phyloP scores from a whole-genome alignment of 306 rosid genomes.

The Lathyrus tuberosus region DNA sequence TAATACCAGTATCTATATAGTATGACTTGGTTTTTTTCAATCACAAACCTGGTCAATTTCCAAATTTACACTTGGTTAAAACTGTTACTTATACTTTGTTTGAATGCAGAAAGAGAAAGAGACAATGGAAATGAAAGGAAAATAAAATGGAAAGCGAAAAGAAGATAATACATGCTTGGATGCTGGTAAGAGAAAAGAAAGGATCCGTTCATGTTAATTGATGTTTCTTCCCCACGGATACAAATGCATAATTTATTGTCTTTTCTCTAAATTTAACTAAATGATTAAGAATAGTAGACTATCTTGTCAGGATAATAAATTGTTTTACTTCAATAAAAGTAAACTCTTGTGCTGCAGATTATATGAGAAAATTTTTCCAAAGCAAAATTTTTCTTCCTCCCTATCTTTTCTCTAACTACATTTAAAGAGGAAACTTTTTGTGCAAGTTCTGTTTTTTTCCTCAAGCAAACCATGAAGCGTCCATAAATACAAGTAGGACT shows the following conservation, averaged over 20 bases:
- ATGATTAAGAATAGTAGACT: too few species aligned
- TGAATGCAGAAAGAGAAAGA: neutral
- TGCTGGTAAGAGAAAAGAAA: neutral
- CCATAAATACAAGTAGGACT: neutral
- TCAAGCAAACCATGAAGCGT: neutral
- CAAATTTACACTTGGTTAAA: slow-evolving; percentile 23
- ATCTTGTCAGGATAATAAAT: too few species aligned
- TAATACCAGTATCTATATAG: neutral
- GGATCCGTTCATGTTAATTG: neutral
- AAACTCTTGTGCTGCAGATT: too few species aligned
- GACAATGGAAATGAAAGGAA: neutral
- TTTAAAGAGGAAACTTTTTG: too few species aligned
- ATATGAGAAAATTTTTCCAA: too few species aligned
- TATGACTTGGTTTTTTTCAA: slow-evolving; percentile 29
- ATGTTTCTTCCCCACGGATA: neutral
- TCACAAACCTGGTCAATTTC: slow-evolving; percentile 19
- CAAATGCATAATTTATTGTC: neutral
- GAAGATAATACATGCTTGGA: neutral
- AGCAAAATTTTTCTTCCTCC: too few species aligned
- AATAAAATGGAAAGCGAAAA: neutral
- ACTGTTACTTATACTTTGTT: slow-evolving; percentile 1
- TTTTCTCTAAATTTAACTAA: neutral
- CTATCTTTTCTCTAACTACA: too few species aligned
- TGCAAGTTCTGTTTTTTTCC: neutral
- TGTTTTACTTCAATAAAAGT: too few species aligned